Conservation (phyloP, 352 stramenopile genomes). For the Globisporangium yorkense region DNA sequence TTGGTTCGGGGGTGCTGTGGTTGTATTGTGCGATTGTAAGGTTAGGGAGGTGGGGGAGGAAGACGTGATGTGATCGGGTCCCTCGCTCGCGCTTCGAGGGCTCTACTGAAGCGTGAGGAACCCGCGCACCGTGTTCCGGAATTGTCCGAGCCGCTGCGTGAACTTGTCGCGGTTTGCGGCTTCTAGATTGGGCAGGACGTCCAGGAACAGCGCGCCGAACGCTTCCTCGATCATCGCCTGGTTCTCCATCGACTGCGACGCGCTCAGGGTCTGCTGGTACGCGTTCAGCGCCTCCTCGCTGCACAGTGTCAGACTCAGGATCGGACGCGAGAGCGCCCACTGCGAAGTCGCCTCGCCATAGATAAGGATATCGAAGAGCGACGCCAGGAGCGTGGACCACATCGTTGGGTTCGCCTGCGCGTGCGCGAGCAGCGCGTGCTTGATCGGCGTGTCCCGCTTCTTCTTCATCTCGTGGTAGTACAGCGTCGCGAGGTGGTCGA, state of each 20-base stretch:
- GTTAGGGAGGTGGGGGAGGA: too few species aligned
- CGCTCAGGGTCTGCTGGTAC: conserved; percentile 95
- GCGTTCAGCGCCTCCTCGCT: conserved; percentile 88
- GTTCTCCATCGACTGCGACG: conserved; percentile 91
- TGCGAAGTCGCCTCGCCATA: conserved; percentile 96
- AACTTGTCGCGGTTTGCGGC: conserved; percentile 97
- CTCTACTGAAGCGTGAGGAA: conserved; percentile 91
- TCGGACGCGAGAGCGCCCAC: conserved; percentile 96
- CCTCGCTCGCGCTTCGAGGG: conserved; percentile 6
- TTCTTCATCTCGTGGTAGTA: conserved; percentile 97
- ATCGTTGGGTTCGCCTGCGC: conserved; percentile 91
- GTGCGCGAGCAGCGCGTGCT: conserved; percentile 90
- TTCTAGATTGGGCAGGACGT: conserved; percentile 95
- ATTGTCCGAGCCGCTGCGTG: conserved; percentile 96
- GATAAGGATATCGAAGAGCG: conserved; percentile 96
- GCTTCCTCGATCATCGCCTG: conserved; percentile 92
- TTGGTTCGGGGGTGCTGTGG: too few species aligned
- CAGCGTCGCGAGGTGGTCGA: conserved; percentile 90
- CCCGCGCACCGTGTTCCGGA: conserved; percentile 91
- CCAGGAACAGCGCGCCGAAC: conserved; percentile 93
- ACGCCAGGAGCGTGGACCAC: conserved; percentile 80
- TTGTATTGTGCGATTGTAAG: too few species aligned
- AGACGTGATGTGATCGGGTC: too few species aligned
- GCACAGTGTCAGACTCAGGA: conserved; percentile 96
- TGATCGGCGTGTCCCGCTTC: conserved; percentile 93